phyloP scores from a whole-genome alignment of 805 yeast species.

The Saccharomycopsis schoenii region DNA sequence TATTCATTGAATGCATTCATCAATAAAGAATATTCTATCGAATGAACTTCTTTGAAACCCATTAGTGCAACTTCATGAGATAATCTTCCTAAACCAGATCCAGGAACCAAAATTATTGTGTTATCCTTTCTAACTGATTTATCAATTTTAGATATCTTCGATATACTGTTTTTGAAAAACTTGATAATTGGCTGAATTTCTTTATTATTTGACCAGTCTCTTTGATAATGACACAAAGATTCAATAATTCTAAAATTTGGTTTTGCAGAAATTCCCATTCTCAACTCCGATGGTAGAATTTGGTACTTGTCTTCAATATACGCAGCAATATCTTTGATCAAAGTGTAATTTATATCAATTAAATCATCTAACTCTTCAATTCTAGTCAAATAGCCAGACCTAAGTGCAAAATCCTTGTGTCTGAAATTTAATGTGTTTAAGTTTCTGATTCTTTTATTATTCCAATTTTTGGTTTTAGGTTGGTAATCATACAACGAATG shows the following conservation, averaged over 20 bases:
- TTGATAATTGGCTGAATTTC: constrained; percentile 46
- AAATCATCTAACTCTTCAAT: constrained; percentile 39
- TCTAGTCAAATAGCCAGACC: constrained; percentile 46
- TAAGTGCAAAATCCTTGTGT: constrained; percentile 45
- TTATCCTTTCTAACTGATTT: constrained; percentile 22
- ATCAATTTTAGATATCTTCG: constrained; percentile 22
- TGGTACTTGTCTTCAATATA: constrained; percentile 28
- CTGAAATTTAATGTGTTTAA: constrained; percentile 41
- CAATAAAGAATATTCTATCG: constrained; percentile 66
- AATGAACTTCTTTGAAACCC: constrained; percentile 42
- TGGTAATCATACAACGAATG: constrained; percentile 38
- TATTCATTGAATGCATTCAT: constrained; percentile 66
- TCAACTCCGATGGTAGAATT: constrained; percentile 36
- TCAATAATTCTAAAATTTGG: constrained; percentile 46
- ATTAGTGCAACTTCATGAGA: constrained; percentile 49
- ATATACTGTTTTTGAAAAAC: constrained; percentile 40
- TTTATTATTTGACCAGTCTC: constrained; percentile 65
- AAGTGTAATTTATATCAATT: constrained; percentile 36
- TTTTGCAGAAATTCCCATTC: constrained; percentile 21
- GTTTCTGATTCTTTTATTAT: constrained; percentile 33
- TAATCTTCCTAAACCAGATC: constrained; percentile 76
- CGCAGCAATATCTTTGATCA: constrained; percentile 38
- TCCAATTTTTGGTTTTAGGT: constrained; percentile 31
- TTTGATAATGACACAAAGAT: constrained; percentile 59
- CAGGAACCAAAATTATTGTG: constrained; percentile 66